phyloP scores from a whole-genome alignment of 2,329 filamentous ascomycete species.

The Trichoderma koningii region DNA sequence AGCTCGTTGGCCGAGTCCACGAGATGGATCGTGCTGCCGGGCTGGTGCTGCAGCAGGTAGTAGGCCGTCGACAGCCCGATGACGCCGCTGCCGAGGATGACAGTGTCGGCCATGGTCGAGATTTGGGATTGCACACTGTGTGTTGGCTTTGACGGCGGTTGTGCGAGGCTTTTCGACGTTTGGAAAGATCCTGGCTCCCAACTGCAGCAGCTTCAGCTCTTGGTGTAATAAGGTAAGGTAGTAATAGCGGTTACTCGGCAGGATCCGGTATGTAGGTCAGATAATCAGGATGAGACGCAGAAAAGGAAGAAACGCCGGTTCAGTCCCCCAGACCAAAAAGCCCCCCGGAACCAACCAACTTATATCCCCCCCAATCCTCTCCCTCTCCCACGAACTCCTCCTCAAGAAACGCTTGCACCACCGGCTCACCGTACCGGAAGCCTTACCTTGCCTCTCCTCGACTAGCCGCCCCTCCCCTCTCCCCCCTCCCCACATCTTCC shows the following conservation, averaged over 20 bases:
- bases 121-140: neutral
- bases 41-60: conserved; percentile 61
- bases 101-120: conserved; percentile 51
- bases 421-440: conserved; percentile 1
- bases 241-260: no score
- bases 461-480: conserved; percentile 4
- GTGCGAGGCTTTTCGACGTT: neutral
- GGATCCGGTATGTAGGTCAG: no score
- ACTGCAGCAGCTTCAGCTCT: neutral
- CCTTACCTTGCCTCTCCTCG: conserved; percentile 7
- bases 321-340: no score
- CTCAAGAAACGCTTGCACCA: no score
- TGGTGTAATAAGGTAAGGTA: no score
- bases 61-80: conserved; percentile 72
- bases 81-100: conserved; percentile 70
- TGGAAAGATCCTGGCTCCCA: neutral
- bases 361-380: conserved; percentile 4
- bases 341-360: conserved; percentile 6
- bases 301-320: neutral
- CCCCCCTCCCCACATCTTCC: conserved; percentile 13
- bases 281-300: neutral
- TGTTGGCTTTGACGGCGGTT: neutral
- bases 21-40: conserved; percentile 48
- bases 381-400: no score
- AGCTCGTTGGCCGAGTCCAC: conserved; percentile 55